phyloP scores from a whole-genome alignment of 208 protist species.

The Balamuthia mandrillaris region DNA sequence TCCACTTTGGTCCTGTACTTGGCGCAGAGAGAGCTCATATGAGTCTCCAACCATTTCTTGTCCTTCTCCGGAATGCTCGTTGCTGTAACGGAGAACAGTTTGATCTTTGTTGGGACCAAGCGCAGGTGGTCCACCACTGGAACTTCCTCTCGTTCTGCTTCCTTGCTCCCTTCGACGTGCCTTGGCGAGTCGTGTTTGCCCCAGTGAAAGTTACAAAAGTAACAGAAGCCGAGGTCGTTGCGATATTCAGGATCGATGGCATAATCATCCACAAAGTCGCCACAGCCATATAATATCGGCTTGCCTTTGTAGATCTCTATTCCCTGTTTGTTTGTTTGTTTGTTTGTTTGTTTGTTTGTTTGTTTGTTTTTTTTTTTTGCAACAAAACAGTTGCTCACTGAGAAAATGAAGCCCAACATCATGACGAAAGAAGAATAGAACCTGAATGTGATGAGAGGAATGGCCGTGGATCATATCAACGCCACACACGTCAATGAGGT shows the following conservation, averaged over 20 bases:
- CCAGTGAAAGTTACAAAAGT: too few species aligned
- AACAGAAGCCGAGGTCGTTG: not conserved
- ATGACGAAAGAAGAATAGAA: too few species aligned
- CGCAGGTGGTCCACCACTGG: not conserved
- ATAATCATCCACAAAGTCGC: slow-evolving; percentile 3
- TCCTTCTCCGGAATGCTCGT: too few species aligned
- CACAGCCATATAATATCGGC: not conserved
- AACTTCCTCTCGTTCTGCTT: not conserved
- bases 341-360: too few species aligned
- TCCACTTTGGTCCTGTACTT: too few species aligned
- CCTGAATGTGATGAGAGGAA: not conserved
- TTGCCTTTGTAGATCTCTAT: not conserved
- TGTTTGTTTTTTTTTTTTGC: not conserved
- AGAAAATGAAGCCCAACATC: too few species aligned
- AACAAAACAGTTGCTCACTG: too few species aligned
- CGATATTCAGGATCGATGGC: not conserved
- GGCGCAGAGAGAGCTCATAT: too few species aligned
- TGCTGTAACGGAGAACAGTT: not conserved
- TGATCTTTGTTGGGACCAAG: not conserved
- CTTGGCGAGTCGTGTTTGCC: not conserved
- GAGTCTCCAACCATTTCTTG: too few species aligned
- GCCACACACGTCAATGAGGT: not conserved
- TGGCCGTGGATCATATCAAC: not conserved
- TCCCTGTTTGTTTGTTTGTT: too few species aligned
- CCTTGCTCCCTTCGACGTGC: too few species aligned